These are phyloP conservation scores for Corymbia citriodora DNA, from an alignment of 441 rosid species.

Conservation along the genomic window DNA sequence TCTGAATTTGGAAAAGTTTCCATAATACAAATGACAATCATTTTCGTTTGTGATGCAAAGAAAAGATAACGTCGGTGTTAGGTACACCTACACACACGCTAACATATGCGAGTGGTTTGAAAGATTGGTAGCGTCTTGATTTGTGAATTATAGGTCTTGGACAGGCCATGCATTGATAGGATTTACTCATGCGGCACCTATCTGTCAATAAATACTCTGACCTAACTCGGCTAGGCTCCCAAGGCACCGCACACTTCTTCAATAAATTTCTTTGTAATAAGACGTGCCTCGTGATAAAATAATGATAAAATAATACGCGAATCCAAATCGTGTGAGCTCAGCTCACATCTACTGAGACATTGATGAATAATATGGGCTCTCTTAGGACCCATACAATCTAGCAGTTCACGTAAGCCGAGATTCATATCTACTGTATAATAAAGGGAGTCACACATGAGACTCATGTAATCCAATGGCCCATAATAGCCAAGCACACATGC, in stretches of 20 bases:
- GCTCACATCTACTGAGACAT: neutral
- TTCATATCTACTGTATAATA: neutral
- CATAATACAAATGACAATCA: neutral
- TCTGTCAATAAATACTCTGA: neutral
- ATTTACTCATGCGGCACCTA: neutral
- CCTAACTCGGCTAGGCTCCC: neutral
- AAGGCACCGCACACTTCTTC: neutral
- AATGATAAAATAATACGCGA: neutral
- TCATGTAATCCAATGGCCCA: neutral
- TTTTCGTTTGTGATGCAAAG: neutral
- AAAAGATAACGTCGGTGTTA: neutral
- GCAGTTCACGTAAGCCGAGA: neutral
- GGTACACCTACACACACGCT: neutral
- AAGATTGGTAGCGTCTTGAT: neutral
- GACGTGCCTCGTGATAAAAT: neutral
- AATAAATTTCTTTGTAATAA: neutral
- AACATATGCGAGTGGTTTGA: neutral
- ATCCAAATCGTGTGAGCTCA: neutral
- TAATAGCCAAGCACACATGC: neutral
- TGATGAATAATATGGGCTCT: neutral
- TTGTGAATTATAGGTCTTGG: neutral
- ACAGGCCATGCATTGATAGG: neutral
- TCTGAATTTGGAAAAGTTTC: neutral
- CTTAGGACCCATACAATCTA: neutral
- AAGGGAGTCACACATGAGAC: neutral